Evolutionary conservation across 305 asterid genomes (phyloP).

Genomic region (Fraxinus floribunda): DNA sequence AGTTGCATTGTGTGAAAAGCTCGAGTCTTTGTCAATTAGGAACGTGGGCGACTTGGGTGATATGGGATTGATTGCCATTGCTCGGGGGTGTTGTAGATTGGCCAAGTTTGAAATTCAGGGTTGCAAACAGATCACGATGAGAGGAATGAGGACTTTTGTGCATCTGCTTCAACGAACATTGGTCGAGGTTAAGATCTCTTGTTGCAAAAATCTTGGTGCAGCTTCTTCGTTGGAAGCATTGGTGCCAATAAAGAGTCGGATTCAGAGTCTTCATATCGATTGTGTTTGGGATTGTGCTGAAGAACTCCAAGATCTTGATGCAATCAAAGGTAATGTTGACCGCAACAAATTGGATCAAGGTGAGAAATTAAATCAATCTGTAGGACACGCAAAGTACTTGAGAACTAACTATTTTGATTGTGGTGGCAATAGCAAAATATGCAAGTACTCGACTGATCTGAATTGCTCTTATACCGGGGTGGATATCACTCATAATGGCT

Average conservation of each 20-base stretch:
- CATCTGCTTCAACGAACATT: slow-evolving; percentile 54
- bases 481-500: slow-evolving; percentile 1
- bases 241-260: slow-evolving; percentile 70
- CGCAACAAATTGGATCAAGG: slow-evolving; percentile 42
- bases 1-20: slow-evolving; percentile 68
- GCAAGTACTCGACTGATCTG: slow-evolving; percentile 31
- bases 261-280: slow-evolving; percentile 74
- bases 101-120: slow-evolving; percentile 72
- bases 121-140: slow-evolving; percentile 62
- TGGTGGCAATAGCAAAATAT: slow-evolving; percentile 31
- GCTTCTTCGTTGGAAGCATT: slow-evolving; percentile 57
- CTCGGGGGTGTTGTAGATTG: slow-evolving; percentile 73
- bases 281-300: slow-evolving; percentile 62
- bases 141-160: slow-evolving; percentile 76
- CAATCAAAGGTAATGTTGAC: slow-evolving; percentile 37
- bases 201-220: slow-evolving; percentile 74
- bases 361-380: slow-evolving; percentile 25
- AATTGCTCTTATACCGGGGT: slow-evolving; percentile 15
- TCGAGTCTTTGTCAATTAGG: slow-evolving; percentile 62
- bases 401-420: slow-evolving; percentile 21
- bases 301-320: slow-evolving; percentile 42
- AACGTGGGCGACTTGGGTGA: slow-evolving; percentile 69
- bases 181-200: slow-evolving; percentile 70
- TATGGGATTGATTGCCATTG: slow-evolving; percentile 87
- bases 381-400: slow-evolving; percentile 9